These are phyloP conservation scores for Globisporangium yorkense DNA, from an alignment of 352 stramenopile genomes.

Conservation along the genomic window DNA sequence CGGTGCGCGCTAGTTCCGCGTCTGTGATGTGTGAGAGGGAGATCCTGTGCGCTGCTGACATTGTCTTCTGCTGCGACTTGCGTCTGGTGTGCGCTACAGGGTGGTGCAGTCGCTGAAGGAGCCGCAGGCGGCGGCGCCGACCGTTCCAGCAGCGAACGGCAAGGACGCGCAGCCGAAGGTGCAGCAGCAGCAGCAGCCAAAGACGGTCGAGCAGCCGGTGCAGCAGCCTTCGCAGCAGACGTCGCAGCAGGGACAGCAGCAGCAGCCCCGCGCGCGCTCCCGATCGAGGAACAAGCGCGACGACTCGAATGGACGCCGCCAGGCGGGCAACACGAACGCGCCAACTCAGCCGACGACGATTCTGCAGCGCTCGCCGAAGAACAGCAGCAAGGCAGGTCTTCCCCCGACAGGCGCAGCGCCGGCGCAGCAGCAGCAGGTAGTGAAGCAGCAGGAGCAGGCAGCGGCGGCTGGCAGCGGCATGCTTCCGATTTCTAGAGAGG, in stretches of 20 bases:
- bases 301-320: constrained; percentile 34
- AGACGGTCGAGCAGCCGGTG: constrained; percentile 14
- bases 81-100: constrained; percentile 14
- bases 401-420: constrained; percentile 6
- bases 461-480: constrained; percentile 25
- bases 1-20: constrained; percentile 23
- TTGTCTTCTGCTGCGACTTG: no score
- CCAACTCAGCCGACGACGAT: constrained; percentile 36
- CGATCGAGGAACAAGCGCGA: constrained; percentile 51
- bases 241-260: constrained; percentile 22
- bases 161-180: constrained; percentile 14
- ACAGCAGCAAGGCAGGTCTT: constrained; percentile 16
- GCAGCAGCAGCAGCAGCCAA: constrained; percentile 18
- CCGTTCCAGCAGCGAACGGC: constrained; percentile 13
- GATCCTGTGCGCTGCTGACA: neutral
- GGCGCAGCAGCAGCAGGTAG: constrained; percentile 10
- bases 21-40: no score
- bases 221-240: constrained; percentile 17
- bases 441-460: constrained; percentile 20
- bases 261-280: constrained; percentile 31
- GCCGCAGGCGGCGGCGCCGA: constrained; percentile 17
- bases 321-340: constrained; percentile 7
- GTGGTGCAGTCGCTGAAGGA: constrained; percentile 62
- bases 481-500: constrained; percentile 65
- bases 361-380: constrained; percentile 51